phyloP scores from a whole-genome alignment of 163 green algal species.

The Chlorella variabilis region DNA sequence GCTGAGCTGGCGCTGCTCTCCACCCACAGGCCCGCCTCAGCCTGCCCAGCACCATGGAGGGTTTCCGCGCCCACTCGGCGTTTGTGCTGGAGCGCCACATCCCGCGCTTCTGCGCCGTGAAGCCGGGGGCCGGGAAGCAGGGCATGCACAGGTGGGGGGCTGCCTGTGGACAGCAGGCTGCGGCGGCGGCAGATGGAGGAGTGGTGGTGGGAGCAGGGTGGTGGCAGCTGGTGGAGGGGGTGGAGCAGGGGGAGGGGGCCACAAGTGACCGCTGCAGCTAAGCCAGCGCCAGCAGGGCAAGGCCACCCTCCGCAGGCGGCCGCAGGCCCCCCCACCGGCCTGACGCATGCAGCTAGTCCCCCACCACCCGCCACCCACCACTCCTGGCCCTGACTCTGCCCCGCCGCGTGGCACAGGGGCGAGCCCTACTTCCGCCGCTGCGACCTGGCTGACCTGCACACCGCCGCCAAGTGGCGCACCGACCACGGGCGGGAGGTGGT shows the following conservation, averaged over 20 bases:
- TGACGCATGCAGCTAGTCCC: background rate
- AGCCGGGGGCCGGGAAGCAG: conserved; percentile 53
- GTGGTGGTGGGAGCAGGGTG: no score
- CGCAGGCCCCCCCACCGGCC: no score
- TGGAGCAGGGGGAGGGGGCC: no score
- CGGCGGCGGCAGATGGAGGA: background rate
- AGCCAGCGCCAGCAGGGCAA: no score
- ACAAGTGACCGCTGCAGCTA: no score
- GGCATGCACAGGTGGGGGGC: conserved; percentile 64
- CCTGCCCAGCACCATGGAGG: conserved; percentile 74
- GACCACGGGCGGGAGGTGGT: conserved; percentile 50
- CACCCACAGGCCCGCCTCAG: conserved; percentile 16
- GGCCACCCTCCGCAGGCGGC: background rate
- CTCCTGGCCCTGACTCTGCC: background rate
- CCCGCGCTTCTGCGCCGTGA: conserved; percentile 71
- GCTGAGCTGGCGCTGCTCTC: background rate
- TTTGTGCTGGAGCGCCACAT: conserved; percentile 83
- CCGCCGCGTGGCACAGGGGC: conserved; percentile 34
- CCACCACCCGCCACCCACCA: background rate
- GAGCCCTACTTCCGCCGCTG: conserved; percentile 77
- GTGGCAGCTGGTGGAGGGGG: no score
- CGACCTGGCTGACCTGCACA: conserved; percentile 81
- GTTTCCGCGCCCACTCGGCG: conserved; percentile 73
- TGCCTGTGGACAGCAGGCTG: background rate
- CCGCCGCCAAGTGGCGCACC: conserved; percentile 67